Evolutionary conservation across 345 rosid genomes (phyloP).

Genomic region (Psidium guajava): DNA sequence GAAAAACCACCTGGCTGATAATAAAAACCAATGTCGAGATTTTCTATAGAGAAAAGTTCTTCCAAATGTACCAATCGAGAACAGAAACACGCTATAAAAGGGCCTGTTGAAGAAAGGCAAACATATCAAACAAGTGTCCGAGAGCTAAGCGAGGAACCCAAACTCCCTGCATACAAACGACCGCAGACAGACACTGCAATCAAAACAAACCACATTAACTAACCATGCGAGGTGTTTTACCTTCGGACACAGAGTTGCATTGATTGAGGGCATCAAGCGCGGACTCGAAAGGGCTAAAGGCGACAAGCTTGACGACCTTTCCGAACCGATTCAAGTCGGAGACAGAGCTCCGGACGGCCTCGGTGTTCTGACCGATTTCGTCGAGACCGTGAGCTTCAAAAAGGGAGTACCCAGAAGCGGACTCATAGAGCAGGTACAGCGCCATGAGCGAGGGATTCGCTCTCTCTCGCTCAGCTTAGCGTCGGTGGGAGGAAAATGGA

Average conservation of each 20-base stretch:
- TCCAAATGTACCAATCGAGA: neutral
- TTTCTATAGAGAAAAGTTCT: neutral
- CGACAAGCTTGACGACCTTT: slow-evolving; percentile 62
- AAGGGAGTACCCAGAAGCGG: slow-evolving; percentile 64
- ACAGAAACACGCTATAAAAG: neutral
- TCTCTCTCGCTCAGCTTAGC: neutral
- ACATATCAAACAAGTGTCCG: neutral
- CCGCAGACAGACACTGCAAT: neutral
- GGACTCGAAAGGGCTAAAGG: slow-evolving; percentile 54
- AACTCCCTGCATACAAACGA: neutral
- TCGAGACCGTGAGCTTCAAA: slow-evolving; percentile 53
- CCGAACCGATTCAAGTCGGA: slow-evolving; percentile 66
- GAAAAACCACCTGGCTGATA: neutral
- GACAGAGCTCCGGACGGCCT: slow-evolving; percentile 70
- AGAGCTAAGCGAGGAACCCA: neutral
- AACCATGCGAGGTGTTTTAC: slow-evolving; percentile 5
- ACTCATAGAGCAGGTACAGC: slow-evolving; percentile 41
- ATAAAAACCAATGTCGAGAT: neutral
- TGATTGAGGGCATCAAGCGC: slow-evolving; percentile 73
- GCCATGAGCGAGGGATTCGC: slow-evolving; percentile 28
- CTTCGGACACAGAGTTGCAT: slow-evolving; percentile 82
- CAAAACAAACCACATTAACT: neutral
- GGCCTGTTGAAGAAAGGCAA: neutral
- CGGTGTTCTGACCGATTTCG: slow-evolving; percentile 75
- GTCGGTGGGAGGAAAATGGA: neutral